Evolutionary conservation across 345 rosid genomes (phyloP).

Genomic region (Jatropha curcas): DNA sequence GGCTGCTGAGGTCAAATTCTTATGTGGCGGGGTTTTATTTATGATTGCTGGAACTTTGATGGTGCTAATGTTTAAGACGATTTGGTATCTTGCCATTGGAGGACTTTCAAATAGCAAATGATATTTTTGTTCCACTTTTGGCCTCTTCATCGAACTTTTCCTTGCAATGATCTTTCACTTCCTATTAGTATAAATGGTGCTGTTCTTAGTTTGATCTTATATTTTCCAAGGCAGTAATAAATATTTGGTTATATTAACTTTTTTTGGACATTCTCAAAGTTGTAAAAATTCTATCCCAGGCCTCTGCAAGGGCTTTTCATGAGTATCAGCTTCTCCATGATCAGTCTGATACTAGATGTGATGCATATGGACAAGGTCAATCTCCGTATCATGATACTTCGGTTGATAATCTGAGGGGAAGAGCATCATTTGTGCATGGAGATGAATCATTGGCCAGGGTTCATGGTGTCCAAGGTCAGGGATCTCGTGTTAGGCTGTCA

Average conservation of each 20-base stretch:
- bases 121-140: too few relatives aligned
- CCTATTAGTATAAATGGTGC: background rate
- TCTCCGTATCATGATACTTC: slow-evolving; percentile 55
- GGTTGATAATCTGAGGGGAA: slow-evolving; percentile 51
- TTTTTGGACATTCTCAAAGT: too few relatives aligned
- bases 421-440: slow-evolving; percentile 55
- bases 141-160: too few relatives aligned
- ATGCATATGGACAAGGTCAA: slow-evolving; percentile 50
- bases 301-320: slow-evolving; percentile 51
- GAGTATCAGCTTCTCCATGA: slow-evolving; percentile 72
- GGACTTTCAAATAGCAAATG: too few relatives aligned
- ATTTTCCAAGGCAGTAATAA: slow-evolving; percentile 8
- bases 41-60: too few relatives aligned
- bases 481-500: slow-evolving; percentile 50
- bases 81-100: too few relatives aligned
- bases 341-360: slow-evolving; percentile 51
- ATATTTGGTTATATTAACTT: background rate
- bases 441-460: slow-evolving; percentile 57
- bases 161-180: too few relatives aligned
- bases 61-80: too few relatives aligned
- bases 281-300: slow-evolving; percentile 34
- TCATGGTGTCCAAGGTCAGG: slow-evolving; percentile 54
- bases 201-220: background rate
- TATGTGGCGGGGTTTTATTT: too few relatives aligned
- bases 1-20: too few relatives aligned